A percentile compares a stretch with the other conserved stretches of the same genome.
Conservation (phyloP, 306 rosid genomes). For the Datisca glomerata region DNA sequence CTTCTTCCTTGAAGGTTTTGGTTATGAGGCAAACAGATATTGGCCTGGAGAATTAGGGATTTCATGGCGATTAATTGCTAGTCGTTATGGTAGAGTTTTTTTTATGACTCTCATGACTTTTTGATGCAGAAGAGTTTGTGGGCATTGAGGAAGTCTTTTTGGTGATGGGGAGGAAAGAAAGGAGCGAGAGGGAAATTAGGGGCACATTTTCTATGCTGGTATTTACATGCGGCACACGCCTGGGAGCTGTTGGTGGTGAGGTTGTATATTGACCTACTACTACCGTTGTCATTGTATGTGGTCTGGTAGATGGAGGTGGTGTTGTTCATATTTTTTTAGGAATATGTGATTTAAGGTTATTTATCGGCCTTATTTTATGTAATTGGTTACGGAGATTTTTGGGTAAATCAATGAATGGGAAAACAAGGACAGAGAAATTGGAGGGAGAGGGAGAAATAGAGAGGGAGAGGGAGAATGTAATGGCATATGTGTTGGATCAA, state of each 20-base stretch:
- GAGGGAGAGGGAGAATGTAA: too few species aligned
- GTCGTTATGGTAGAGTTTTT: not conserved
- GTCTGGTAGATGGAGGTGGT: too few species aligned
- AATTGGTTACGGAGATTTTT: too few species aligned
- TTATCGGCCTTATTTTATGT: too few species aligned
- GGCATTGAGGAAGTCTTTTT: not conserved
- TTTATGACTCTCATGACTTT: not conserved
- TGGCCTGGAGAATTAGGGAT: slow-evolving; percentile 1
- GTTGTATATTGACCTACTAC: not conserved
- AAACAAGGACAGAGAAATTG: too few species aligned
- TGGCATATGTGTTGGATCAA: too few species aligned
- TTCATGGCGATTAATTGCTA: not conserved
- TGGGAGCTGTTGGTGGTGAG: not conserved
- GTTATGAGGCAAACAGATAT: too few species aligned
- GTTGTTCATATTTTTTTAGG: too few species aligned
- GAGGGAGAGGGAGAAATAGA: too few species aligned
- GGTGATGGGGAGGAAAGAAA: not conserved
- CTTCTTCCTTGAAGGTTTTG: too few species aligned
- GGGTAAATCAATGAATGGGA: too few species aligned
- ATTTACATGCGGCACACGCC: slow-evolving; percentile 7
- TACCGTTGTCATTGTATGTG: not conserved
- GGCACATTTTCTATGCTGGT: slow-evolving; percentile 3
- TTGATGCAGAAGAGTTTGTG: not conserved
- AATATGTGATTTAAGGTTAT: too few species aligned
- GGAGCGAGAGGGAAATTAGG: slow-evolving; percentile 2